Evolutionary conservation across 139 green algal species (phyloP).

Genomic region (Zygnema cylindricum): DNA sequence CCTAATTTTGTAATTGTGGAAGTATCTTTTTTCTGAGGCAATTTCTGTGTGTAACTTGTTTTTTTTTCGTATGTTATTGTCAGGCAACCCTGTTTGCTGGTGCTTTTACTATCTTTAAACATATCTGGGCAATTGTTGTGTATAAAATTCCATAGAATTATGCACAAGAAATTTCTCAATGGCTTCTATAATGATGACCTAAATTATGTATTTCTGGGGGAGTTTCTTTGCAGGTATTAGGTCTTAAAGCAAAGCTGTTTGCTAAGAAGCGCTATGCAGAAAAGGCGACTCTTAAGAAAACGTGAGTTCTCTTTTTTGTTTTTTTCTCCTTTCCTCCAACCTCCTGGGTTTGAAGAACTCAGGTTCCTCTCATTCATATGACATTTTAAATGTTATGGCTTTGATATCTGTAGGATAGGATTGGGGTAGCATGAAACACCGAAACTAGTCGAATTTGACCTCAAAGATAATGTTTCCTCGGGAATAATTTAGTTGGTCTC

Average conservation of each 20-base stretch:
- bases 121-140: too few relatives aligned
- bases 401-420: constrained; percentile 1
- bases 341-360: not conserved
- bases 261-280: constrained; percentile 95
- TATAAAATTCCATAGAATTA: too few relatives aligned
- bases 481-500: not conserved
- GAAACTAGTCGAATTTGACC: not conserved
- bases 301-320: constrained; percentile 56
- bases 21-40: too few relatives aligned
- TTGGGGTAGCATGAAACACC: not conserved
- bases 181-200: too few relatives aligned
- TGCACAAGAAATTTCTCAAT: too few relatives aligned
- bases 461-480: not conserved
- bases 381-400: not conserved
- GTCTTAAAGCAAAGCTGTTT: constrained; percentile 97
- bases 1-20: too few relatives aligned
- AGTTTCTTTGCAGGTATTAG: constrained; percentile 77
- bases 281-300: constrained; percentile 99
- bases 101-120: too few relatives aligned
- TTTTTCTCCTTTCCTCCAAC: not conserved
- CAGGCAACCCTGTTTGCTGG: too few relatives aligned
- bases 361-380: not conserved
- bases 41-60: too few relatives aligned
- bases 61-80: too few relatives aligned
- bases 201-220: too few relatives aligned